Conservation (phyloP, 192 early-diverging fungal species). For the Entomortierella beljakovae region DNA sequence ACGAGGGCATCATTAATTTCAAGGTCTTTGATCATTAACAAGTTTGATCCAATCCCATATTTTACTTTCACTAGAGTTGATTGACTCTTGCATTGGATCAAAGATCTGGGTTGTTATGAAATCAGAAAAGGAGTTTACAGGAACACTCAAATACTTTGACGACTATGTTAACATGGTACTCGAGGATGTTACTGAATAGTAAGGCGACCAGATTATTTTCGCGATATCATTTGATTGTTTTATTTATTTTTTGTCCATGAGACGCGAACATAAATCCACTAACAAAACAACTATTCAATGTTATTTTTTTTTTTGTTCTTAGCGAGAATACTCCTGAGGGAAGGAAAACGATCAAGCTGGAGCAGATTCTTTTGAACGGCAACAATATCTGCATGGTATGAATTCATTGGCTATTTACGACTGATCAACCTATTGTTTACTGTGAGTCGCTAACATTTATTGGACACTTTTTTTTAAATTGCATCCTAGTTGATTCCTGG, state of each 20-base stretch:
- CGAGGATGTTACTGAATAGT: slow-evolving; percentile 96
- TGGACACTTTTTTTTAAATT: neutral
- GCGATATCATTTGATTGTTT: too few species aligned
- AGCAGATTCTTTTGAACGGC: slow-evolving; percentile 96
- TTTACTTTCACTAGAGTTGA: slow-evolving; percentile 76
- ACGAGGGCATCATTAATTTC: too few species aligned
- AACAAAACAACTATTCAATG: too few species aligned
- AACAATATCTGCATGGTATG: slow-evolving; percentile 96
- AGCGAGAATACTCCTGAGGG: slow-evolving; percentile 86
- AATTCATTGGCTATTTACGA: neutral
- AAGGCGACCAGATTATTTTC: slow-evolving; percentile 34
- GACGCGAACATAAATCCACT: too few species aligned
- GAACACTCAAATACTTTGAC: slow-evolving; percentile 97
- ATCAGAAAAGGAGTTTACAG: slow-evolving; percentile 95
- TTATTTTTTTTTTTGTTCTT: slow-evolving; percentile 6
- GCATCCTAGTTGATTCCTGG: slow-evolving; percentile 70
- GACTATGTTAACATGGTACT: slow-evolving; percentile 99
- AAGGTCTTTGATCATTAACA: too few species aligned
- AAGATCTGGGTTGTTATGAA: slow-evolving; percentile 99
- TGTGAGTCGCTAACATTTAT: neutral
- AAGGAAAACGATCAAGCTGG: slow-evolving; percentile 78
- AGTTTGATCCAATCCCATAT: neutral
- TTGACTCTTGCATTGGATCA: slow-evolving; percentile 98
- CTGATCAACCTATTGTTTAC: too few species aligned
- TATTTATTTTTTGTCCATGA: too few species aligned